Base-by-base conservation (phyloP, 2,329 filamentous ascomycete genomes). In the Talaromyces sp. region DNA sequence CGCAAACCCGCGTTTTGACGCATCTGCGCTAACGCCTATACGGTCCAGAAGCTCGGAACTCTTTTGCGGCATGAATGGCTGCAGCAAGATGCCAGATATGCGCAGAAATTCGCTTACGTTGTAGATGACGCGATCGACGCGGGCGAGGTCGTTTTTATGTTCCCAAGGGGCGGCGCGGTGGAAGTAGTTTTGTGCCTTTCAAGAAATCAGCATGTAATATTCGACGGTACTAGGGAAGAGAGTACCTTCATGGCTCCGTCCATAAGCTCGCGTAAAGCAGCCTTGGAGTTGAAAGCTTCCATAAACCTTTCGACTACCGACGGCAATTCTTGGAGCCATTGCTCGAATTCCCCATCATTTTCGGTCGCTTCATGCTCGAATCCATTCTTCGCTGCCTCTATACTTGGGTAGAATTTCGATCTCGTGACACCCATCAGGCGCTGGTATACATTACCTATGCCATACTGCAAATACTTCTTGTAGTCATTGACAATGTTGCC, bases 41-140 rank as follows among this genome's bases (percentile, higher is more conserved):
- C 89, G 85, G 74, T 97, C 90, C 0, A 99, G 84, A 37, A 97
- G 78, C 69, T 86, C 80, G 11, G 79, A 78, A 56, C 92, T 86
- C 77, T 96, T 96, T 47, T 81, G 83, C 0, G 95, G 95, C 85
- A 99, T 96, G 73, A 93, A 91, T 1, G 95, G 93, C 76, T 97
- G 93, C 52, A 99, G 81, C 56, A 98, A 81, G 70, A 99, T 97
- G 15, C 89, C 92, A 0, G 84, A 82, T 27, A 97, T 86, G 43
- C 95, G 89, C 56, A 97, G 75, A 4, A 90, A 86, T 78, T 99
- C 95, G 9, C 89, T 86, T 50, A 84, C 82, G 50, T 90, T 83
- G 75, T 87, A 97, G 33, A 99, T 82, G 43, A 85, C 84, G 70
- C 83, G 81, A 68, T 89, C 80, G 17, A 89, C 78, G 2, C 83